A percentile compares a stretch with the other conserved stretches of the same genome.
These are phyloP conservation scores for Aurinia saxatilis DNA, from an alignment of 345 rosid species.

Conservation along the genomic window DNA sequence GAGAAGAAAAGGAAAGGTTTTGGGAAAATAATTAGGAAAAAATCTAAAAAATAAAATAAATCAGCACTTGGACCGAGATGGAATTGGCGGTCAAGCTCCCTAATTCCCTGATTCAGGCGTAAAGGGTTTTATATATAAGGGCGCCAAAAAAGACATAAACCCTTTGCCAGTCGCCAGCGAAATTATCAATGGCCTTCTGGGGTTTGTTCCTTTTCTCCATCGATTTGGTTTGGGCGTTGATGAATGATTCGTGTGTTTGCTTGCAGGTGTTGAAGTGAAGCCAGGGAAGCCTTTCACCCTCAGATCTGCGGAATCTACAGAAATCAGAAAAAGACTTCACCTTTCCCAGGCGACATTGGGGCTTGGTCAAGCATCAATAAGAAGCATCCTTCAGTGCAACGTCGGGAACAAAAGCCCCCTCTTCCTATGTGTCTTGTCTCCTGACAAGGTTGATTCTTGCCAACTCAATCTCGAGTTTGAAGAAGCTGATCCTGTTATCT, in stretches of 20 bases:
- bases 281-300: slow-evolving; percentile 55
- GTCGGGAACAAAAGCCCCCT: slow-evolving; percentile 60
- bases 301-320: not conserved
- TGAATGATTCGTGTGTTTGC: not conserved
- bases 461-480: slow-evolving; percentile 67
- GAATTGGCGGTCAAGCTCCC: too few relatives aligned
- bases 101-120: too few relatives aligned
- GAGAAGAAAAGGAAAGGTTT: too few relatives aligned
- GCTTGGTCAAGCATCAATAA: slow-evolving; percentile 27
- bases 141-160: too few relatives aligned
- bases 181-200: too few relatives aligned
- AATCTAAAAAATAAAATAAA: too few relatives aligned
- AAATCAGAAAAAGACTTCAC: slow-evolving; percentile 44
- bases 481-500: slow-evolving; percentile 59
- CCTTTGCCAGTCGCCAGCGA: too few relatives aligned
- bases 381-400: slow-evolving; percentile 60
- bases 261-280: slow-evolving; percentile 62
- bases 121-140: too few relatives aligned
- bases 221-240: not conserved
- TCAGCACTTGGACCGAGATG: too few relatives aligned
- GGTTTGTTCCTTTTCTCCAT: not conserved
- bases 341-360: slow-evolving; percentile 82
- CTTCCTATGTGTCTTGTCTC: slow-evolving; percentile 51
- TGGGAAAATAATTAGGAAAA: too few relatives aligned
- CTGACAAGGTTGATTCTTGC: slow-evolving; percentile 42